phyloP scores from a whole-genome alignment of 23 red algal species.

The Chondrus crispus region DNA sequence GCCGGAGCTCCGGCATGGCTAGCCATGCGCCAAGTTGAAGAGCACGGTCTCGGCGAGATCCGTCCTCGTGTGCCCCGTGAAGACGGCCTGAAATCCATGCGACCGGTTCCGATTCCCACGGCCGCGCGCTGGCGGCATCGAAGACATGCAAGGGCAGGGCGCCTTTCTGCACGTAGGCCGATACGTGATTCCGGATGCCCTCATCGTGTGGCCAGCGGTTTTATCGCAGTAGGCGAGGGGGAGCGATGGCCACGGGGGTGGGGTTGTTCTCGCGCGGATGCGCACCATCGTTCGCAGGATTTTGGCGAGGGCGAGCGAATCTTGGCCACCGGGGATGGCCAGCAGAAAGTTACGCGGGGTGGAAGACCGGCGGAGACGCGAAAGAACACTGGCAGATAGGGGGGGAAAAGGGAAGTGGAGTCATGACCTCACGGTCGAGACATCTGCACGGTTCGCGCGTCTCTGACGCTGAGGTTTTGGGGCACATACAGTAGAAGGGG shows the following conservation, averaged over 20 bases:
- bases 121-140: neutral
- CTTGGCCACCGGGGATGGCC: conserved; percentile 60
- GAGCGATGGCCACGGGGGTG: conserved; percentile 13
- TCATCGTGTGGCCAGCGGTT: conserved; percentile 66
- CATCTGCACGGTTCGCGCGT: too few species aligned
- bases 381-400: too few species aligned
- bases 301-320: conserved; percentile 55
- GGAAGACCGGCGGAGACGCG: too few species aligned
- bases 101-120: conserved; percentile 39
- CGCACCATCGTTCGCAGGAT: conserved; percentile 13
- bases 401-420: too few species aligned
- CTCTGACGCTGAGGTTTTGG: too few species aligned
- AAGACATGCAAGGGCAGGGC: conserved; percentile 36
- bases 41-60: conserved; percentile 69
- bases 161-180: neutral
- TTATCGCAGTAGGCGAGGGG: conserved; percentile 58
- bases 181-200: conserved; percentile 47
- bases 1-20: too few species aligned
- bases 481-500: too few species aligned
- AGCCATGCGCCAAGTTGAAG: conserved; percentile 53
- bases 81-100: conserved; percentile 29
- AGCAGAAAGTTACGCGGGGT: conserved; percentile 48
- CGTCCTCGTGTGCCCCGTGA: conserved; percentile 47
- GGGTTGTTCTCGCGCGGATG: neutral
- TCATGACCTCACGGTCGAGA: too few species aligned